Evolutionary conservation across 2,329 filamentous ascomycete species (phyloP), one percentile per base, ranked within the genome.

Genomic region (Diaporthe sp.): DNA sequence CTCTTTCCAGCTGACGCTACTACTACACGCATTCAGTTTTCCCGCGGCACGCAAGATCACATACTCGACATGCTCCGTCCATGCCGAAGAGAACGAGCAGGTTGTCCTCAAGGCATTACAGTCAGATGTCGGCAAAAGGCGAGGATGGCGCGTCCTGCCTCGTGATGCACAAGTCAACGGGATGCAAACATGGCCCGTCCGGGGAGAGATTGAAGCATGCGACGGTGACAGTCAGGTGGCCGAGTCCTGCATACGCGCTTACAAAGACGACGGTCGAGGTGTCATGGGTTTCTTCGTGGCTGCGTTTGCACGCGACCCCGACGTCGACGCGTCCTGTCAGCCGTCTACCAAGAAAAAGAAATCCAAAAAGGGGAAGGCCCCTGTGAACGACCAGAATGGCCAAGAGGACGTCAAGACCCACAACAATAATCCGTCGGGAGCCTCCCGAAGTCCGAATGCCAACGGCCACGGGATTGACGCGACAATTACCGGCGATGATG

Each of bases 251-350:
- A 93, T 98, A 73, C 88, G 96, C 74, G 94, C 95, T 42, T 92
- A 94, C 82, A 94, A 96, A 78, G 94, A 91, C 35, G 95, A 96
- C 78, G 92, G 92, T 13, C 90, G 93, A 77, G 95, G 95, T 0
- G 94, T 96, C 0, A 98, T 98, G 90, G 96, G 97, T 0, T 98
- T 99, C 84, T 99, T 99, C 79, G 94, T 98, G 28, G 95, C 92
- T n/a, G 95, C 89, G 0, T 98, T 99, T 83, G 89, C 95, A 4
- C 87, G 94, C 71, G 90, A 93, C 19, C 71, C 60, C 4, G 50
- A 38, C 38, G n/a, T 45, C 19, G 35, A 54, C 61, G 22, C 40
- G 12, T 33, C 55, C 8, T 4, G 40, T 45, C 19, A 30, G 1
- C 71, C 42, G 9, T n/a, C 25, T n/a, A 47, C 33, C 19, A 50